Evolutionary conservation across 352 stramenopile species (phyloP), one percentile per base, ranked within the genome.

Genomic region (Phytophthora nicotianae): DNA sequence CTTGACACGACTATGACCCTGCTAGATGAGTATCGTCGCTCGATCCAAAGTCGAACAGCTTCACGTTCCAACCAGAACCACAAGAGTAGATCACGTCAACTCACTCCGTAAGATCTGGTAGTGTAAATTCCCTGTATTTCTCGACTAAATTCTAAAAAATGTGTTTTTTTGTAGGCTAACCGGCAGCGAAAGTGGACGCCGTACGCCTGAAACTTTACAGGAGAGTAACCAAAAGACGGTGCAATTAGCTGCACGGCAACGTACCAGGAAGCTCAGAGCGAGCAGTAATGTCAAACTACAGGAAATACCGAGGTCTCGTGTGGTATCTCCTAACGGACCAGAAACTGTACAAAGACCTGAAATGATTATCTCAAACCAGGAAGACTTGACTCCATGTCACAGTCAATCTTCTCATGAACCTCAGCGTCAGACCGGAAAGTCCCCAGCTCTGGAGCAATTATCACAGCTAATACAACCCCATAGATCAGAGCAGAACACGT

Each of bases 1-100:
- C 13, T 16, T 3, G 2, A 6, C 2, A 5, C 5, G 23, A 59
- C 2, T 20, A 90, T 90, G 81, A 91, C 79, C 37, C 74, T 91
- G 55, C 60, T 91, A 19, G 79, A 88, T 37, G 75, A 88, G 19
- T 89, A 87, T 49, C 81, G 75, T 1, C 77, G 75, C 43, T 73
- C 75, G 0, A 64, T 87, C 23, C 79, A 88, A 42, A 73, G 46
- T n/a, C 57, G 29, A 17, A 46, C 58, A n/a, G 63, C 43, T 32
- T 46, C 33, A 3, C 43, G 57, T 11, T 62, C 58, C 1, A 65
- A 59, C 23, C 65, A 72, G 40, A 20, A 68, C 14, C 68, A 37
- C 58, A 47, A 43, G 55, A 64, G 13, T 60, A 72, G 70, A 35
- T 54, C 64, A 16, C 73, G 63, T 19, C 62, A 81, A 24, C 65